Evolutionary conservation across 2,329 filamentous ascomycete species (phyloP).

Genomic region (Dactylellina parvicollis): DNA sequence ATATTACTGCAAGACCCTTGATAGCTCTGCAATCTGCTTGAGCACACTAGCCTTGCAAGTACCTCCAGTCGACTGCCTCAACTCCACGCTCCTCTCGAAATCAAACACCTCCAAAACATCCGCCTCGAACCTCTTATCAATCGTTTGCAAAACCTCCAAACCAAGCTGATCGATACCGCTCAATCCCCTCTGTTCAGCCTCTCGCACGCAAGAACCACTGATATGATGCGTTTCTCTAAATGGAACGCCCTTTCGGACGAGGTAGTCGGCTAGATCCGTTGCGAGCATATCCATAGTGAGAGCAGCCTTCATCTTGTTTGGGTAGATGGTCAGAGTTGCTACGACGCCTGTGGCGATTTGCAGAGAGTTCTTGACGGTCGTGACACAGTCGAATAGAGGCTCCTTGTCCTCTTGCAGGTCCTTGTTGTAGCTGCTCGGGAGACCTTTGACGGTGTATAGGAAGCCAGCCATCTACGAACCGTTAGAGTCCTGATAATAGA

Average conservation of each 20-base stretch:
- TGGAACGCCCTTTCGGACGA: slow-evolving; percentile 74
- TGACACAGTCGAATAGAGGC: slow-evolving; percentile 84
- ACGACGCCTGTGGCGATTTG: slow-evolving; percentile 85
- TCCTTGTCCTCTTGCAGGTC: slow-evolving; percentile 89
- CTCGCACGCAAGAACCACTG: slow-evolving; percentile 75
- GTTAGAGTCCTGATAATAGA: slow-evolving; percentile 6
- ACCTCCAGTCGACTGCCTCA: slow-evolving; percentile 78
- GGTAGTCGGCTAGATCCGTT: slow-evolving; percentile 73
- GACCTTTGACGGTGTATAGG: slow-evolving; percentile 69
- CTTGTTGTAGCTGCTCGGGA: slow-evolving; percentile 88
- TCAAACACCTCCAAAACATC: slow-evolving; percentile 78
- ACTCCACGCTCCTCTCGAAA: slow-evolving; percentile 84
- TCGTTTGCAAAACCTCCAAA: slow-evolving; percentile 72
- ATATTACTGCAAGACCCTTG: slow-evolving; percentile 56
- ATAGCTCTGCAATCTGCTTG: slow-evolving; percentile 69
- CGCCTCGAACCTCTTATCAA: slow-evolving; percentile 75
- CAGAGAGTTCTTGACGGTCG: slow-evolving; percentile 82
- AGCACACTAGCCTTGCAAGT: slow-evolving; percentile 76
- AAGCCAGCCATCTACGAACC: slow-evolving; percentile 57
- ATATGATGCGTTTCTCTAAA: slow-evolving; percentile 85
- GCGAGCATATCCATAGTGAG: slow-evolving; percentile 86
- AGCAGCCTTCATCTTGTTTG: slow-evolving; percentile 80
- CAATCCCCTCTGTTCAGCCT: slow-evolving; percentile 71
- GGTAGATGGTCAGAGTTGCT: slow-evolving; percentile 74
- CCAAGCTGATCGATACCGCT: slow-evolving; percentile 76